Base-by-base conservation (phyloP, 2,329 filamentous ascomycete species). In the Graphiopsis chlorocephala region DNA sequence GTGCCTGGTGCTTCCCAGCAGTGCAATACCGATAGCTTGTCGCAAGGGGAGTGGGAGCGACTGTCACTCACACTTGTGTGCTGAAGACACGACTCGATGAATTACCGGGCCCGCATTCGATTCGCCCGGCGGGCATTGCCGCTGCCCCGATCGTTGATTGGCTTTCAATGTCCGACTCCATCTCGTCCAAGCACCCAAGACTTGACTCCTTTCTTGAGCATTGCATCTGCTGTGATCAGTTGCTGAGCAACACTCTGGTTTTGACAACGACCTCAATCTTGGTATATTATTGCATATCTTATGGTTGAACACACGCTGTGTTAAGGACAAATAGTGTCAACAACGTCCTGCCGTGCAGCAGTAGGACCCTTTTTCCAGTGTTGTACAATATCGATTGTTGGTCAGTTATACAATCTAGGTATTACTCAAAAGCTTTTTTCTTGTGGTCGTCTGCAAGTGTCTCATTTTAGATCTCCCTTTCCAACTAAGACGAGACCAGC, bases 21-120 rank as follows among this genome's bases (percentile, higher is more conserved):
- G 53, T 42, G 48, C 38, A n/a, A n/a, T 56, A 26, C 8, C 53
- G 20, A 56, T 53, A 50, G 25, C 25, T 25, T 3, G 48, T 62
- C 23, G 25, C 48, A 62, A 62, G 60, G 60, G 60, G 53, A 62
- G 47, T 53, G 48, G 53, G 60, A 38, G 23, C 60, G 48, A 55
- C 60, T 20, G 38, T 62, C 48, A 58, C 28, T 31, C 38, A 45
- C 38, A 38, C 23, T 55, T 50, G 60, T 61, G 60, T 62, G 60
- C 48, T 62, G 48, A 42, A 45, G 33, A 55, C 48, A 45, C 31
- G 48, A 61, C 59, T 61, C 59, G 58, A 61, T 61, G 58, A 61
- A 61, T 61, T 61, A 52, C 48, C 48, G 50, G 50, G 50, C 50
- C 50, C 50, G 50, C 50, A 53, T 53, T 53, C 38, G 38, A 45